phyloP scores from a whole-genome alignment of 768 basidiomycete genomes.

The Coprinellus aureogranulatus region DNA sequence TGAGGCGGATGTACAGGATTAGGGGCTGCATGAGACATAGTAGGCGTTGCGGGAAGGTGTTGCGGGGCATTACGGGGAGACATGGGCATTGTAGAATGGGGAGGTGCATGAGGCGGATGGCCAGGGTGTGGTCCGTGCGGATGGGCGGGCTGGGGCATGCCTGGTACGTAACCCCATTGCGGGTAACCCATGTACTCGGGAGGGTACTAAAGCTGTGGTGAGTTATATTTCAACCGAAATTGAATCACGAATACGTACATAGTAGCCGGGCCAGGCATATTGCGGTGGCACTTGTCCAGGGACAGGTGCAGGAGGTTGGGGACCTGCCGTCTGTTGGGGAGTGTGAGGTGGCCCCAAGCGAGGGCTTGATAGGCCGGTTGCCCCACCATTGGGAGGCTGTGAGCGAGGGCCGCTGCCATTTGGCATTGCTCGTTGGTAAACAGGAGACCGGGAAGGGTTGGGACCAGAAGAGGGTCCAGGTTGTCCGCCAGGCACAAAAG shows the following conservation, averaged over 20 bases:
- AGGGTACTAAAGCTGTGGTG: neutral
- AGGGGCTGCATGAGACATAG: conserved; percentile 56
- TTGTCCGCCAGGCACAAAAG: conserved; percentile 48
- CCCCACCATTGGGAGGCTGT: conserved; percentile 56
- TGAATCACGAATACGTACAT: conserved; percentile 1
- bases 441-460: conserved; percentile 63
- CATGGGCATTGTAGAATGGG: conserved; percentile 56
- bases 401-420: conserved; percentile 61
- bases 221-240: neutral
- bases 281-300: conserved; percentile 8
- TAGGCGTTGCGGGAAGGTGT: conserved; percentile 69
- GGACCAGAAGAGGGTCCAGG: conserved; percentile 44
- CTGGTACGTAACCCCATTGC: conserved; percentile 7
- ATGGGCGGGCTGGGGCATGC: conserved; percentile 9
- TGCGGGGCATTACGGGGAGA: conserved; percentile 63
- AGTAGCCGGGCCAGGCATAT: neutral
- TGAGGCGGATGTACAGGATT: conserved; percentile 41
- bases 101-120: conserved; percentile 52
- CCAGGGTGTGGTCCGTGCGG: conserved; percentile 40
- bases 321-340: conserved; percentile 5
- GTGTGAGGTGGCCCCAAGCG: conserved; percentile 52
- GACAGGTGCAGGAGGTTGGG: conserved; percentile 1
- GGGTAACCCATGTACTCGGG: conserved; percentile 4
- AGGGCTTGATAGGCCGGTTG: conserved; percentile 63
- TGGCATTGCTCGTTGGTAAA: conserved; percentile 57